These are phyloP conservation scores for Luzula sylvatica DNA, from an alignment of 176 grass and related monocot species.

Conservation along the genomic window DNA sequence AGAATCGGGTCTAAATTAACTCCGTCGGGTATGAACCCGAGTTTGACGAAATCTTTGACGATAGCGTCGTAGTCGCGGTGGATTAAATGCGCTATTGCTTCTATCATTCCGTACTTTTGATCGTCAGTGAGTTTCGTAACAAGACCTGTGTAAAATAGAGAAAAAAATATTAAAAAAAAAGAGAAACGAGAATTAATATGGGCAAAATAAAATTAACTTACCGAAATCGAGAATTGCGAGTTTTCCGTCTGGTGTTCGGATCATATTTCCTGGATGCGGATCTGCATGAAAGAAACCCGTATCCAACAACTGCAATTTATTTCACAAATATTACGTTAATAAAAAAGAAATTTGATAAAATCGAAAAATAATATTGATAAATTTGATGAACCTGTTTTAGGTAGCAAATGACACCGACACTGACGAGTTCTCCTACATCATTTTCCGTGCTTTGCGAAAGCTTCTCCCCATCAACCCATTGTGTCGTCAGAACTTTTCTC, in stretches of 20 bases:
- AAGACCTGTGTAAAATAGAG: slow-evolving; percentile 46
- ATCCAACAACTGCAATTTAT: slow-evolving; percentile 73
- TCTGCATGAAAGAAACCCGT: slow-evolving; percentile 98
- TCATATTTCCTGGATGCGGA: slow-evolving; percentile 98
- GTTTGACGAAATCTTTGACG: slow-evolving; percentile 93
- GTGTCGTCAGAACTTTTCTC: slow-evolving; percentile 86
- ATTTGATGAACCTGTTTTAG: slow-evolving; percentile 65
- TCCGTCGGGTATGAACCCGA: slow-evolving; percentile 91
- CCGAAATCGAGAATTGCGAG: slow-evolving; percentile 99
- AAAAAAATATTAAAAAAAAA: slow-evolving; percentile 1
- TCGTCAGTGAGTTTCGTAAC: slow-evolving; percentile 95
- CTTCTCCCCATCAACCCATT: slow-evolving; percentile 87
- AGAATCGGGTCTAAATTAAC: slow-evolving; percentile 92
- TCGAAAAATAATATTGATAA: slow-evolving; percentile 2
- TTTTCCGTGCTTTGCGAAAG: slow-evolving; percentile 87
- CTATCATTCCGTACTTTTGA: slow-evolving; percentile 96
- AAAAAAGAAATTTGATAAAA: too few relatives aligned
- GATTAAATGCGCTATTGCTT: slow-evolving; percentile 98
- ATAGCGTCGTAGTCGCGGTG: slow-evolving; percentile 94
- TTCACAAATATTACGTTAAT: too few relatives aligned
- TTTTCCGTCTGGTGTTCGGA: slow-evolving; percentile 91
- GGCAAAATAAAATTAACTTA: slow-evolving; percentile 25
- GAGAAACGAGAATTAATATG: background rate
- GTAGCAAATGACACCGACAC: slow-evolving; percentile 98
- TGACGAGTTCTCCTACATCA: slow-evolving; percentile 89